phyloP scores from a whole-genome alignment of 2,329 filamentous ascomycete species.

The Aureobasidium sp. region DNA sequence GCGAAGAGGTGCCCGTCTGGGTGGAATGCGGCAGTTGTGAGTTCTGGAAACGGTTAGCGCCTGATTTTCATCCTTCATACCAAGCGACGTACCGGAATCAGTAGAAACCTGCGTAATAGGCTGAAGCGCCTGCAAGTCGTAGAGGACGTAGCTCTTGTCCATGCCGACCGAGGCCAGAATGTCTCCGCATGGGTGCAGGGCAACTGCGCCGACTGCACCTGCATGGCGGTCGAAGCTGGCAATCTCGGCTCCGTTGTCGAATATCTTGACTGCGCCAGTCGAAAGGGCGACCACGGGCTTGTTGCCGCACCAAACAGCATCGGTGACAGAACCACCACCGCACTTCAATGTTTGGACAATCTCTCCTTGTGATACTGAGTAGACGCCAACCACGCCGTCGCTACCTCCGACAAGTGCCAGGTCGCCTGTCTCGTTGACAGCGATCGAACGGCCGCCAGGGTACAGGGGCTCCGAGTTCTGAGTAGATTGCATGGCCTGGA shows the following conservation, averaged over 20 bases:
- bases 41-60: conserved; percentile 42
- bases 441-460: conserved; percentile 49
- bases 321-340: conserved; percentile 59
- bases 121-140: conserved; percentile 62
- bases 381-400: conserved; percentile 68
- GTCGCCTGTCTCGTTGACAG: conserved; percentile 52
- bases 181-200: conserved; percentile 72
- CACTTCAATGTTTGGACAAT: conserved; percentile 59
- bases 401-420: conserved; percentile 66
- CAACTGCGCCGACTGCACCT: conserved; percentile 67
- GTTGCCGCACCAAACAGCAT: conserved; percentile 55
- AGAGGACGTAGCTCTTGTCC: conserved; percentile 89
- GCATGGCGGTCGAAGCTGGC: conserved; percentile 73
- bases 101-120: conserved; percentile 71
- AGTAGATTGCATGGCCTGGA: conserved; percentile 52
- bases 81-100: conserved; percentile 58
- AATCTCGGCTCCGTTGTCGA: conserved; percentile 60
- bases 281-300: conserved; percentile 66
- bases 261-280: conserved; percentile 72
- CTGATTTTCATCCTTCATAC: neutral
- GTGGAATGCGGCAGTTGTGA: conserved; percentile 78
- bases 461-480: conserved; percentile 50
- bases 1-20: conserved; percentile 94
- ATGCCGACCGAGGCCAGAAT: conserved; percentile 79
- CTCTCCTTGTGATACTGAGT: conserved; percentile 68